These are phyloP conservation scores for Drechslera avenae DNA, from an alignment of 2,329 filamentous ascomycete species.

Conservation along the genomic window DNA sequence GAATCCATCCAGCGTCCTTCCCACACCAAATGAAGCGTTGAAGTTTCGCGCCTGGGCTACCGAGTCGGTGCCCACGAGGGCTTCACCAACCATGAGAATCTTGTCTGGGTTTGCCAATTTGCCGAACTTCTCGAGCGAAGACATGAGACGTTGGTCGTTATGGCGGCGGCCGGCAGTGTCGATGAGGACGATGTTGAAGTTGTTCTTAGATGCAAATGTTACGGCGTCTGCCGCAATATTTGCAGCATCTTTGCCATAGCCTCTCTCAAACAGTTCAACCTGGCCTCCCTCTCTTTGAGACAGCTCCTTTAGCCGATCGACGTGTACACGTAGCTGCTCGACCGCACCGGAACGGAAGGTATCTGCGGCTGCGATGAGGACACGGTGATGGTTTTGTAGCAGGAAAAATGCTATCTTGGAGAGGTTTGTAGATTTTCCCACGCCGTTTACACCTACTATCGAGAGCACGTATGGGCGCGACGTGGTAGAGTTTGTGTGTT, in stretches of 20 bases:
- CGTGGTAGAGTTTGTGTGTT: slow-evolving; percentile 67
- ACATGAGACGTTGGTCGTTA: slow-evolving; percentile 96
- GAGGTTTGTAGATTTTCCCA: slow-evolving; percentile 96
- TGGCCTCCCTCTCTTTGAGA: slow-evolving; percentile 76
- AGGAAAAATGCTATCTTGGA: slow-evolving; percentile 99
- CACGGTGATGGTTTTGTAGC: slow-evolving; percentile 94
- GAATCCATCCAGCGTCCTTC: slow-evolving; percentile 86
- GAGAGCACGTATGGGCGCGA: slow-evolving; percentile 93
- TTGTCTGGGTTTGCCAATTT: slow-evolving; percentile 96
- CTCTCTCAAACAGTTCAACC: slow-evolving; percentile 94
- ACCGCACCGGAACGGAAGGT: slow-evolving; percentile 97
- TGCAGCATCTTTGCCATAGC: slow-evolving; percentile 96
- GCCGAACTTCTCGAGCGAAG: slow-evolving; percentile 93
- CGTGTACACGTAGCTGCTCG: slow-evolving; percentile 94
- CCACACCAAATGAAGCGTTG: slow-evolving; percentile 85
- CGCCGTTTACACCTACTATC: slow-evolving; percentile 97
- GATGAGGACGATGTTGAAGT: slow-evolving; percentile 92
- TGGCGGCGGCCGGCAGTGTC: slow-evolving; percentile 94
- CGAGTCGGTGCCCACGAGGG: slow-evolving; percentile 91
- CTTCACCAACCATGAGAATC: slow-evolving; percentile 95
- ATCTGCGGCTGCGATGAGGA: slow-evolving; percentile 91
- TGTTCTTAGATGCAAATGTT: slow-evolving; percentile 72
- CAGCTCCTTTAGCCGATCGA: slow-evolving; percentile 89
- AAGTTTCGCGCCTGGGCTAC: slow-evolving; percentile 97
- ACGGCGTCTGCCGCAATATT: slow-evolving; percentile 95